Evolutionary conservation across 805 yeast species (phyloP).

Genomic region (Dipodascopsis tothii): DNA sequence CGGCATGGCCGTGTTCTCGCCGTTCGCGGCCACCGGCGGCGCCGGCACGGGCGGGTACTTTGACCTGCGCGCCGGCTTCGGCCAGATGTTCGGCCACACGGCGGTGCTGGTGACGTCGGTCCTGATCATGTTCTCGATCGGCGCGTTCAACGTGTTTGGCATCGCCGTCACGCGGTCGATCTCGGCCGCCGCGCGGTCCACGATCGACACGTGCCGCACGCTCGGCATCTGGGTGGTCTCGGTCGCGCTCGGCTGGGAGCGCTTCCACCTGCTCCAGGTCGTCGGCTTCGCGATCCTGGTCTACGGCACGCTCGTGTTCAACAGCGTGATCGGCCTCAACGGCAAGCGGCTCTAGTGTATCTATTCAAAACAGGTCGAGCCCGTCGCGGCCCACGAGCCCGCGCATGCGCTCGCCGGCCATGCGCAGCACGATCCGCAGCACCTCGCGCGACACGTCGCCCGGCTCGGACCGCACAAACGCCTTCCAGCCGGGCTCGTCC

Average conservation of each 20-base stretch:
- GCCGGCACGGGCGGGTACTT: constrained; percentile 42
- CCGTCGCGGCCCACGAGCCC: not conserved
- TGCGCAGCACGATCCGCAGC: constrained; percentile 1
- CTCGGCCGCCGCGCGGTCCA: constrained; percentile 71
- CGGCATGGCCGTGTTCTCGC: constrained; percentile 34
- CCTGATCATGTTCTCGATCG: constrained; percentile 63
- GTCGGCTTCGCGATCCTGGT: constrained; percentile 58
- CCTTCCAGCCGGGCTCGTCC: constrained; percentile 38
- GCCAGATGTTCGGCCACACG: constrained; percentile 41
- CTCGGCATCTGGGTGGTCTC: constrained; percentile 70
- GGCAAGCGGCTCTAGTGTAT: constrained; percentile 41
- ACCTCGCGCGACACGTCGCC: constrained; percentile 1
- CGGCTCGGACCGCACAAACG: constrained; percentile 1
- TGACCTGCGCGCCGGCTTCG: constrained; percentile 46
- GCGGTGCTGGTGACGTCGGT: constrained; percentile 46
- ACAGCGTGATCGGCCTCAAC: constrained; percentile 35
- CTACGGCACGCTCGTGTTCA: constrained; percentile 66
- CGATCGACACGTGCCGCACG: constrained; percentile 72
- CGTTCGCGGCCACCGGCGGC: constrained; percentile 34
- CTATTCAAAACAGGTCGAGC: no score
- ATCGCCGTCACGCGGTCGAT: constrained; percentile 55
- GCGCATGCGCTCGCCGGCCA: constrained; percentile 3
- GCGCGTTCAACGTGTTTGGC: constrained; percentile 67
- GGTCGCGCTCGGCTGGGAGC: constrained; percentile 65
- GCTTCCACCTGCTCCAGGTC: constrained; percentile 53